phyloP scores from a whole-genome alignment of 2,329 filamentous ascomycete species.

The Emericellopsis cladophorae region DNA sequence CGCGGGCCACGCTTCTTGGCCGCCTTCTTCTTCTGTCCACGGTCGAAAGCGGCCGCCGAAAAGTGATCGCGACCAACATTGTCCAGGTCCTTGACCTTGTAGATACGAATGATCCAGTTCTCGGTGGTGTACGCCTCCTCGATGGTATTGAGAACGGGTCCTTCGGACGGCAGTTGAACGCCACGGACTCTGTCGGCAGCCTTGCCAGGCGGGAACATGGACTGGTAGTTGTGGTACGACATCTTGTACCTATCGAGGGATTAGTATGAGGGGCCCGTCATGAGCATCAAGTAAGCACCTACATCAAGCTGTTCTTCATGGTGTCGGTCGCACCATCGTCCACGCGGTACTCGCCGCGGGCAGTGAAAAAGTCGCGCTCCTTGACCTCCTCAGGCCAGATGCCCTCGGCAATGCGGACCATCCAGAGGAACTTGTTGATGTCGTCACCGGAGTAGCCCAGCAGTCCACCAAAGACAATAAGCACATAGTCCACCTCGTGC shows the following conservation, averaged over 20 bases:
- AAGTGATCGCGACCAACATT: constrained; percentile 86
- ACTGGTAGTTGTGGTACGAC: constrained; percentile 97
- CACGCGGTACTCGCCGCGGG: constrained; percentile 86
- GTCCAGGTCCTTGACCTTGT: constrained; percentile 98
- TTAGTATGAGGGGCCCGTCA: constrained; percentile 9
- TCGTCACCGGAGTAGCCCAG: constrained; percentile 96
- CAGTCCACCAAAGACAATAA: constrained; percentile 91
- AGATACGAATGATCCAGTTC: constrained; percentile 99
- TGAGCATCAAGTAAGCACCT: constrained; percentile 25
- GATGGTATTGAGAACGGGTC: constrained; percentile 74
- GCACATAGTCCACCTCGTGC: constrained; percentile 97
- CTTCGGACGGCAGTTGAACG: constrained; percentile 65
- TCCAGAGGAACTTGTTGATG: constrained; percentile 99
- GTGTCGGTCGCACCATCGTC: constrained; percentile 87
- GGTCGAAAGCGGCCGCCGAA: constrained; percentile 55
- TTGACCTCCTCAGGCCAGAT: constrained; percentile 99
- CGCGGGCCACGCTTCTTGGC: constrained; percentile 57
- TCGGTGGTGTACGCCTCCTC: constrained; percentile 98
- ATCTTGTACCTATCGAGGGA: constrained; percentile 79
- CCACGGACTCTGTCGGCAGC: constrained; percentile 82
- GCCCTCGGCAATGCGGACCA: constrained; percentile 97
- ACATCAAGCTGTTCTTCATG: constrained; percentile 99
- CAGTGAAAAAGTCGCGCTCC: constrained; percentile 91
- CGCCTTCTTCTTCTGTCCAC: constrained; percentile 78
- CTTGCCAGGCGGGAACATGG: constrained; percentile 83